Evolutionary conservation across 129 eudicot species (phyloP).

Genomic region (Ambrosia trifida): DNA sequence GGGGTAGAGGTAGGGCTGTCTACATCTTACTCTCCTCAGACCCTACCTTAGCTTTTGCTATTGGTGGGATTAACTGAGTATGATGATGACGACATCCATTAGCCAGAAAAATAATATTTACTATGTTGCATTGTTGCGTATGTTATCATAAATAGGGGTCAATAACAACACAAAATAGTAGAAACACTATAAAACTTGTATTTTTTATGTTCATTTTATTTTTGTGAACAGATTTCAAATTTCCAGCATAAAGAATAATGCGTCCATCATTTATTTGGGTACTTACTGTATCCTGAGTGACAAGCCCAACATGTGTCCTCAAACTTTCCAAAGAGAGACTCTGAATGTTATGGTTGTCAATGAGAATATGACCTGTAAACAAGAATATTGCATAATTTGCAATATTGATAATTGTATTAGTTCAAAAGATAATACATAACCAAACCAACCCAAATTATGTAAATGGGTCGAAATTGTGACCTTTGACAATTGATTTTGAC

Average conservation of each 20-base stretch:
- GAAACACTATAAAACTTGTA: neutral
- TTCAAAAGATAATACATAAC: constrained; percentile 5
- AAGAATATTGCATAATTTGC: constrained; percentile 6
- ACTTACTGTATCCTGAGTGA: constrained; percentile 86
- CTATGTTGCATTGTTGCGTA: neutral
- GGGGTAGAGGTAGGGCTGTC: too few relatives aligned
- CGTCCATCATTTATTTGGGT: constrained; percentile 1
- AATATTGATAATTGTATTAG: neutral
- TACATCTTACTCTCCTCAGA: too few relatives aligned
- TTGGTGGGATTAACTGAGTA: too few relatives aligned
- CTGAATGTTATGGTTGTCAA: constrained; percentile 65
- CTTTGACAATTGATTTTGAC: neutral
- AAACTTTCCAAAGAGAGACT: constrained; percentile 56
- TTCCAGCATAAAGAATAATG: constrained; percentile 1
- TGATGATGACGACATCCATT: too few relatives aligned
- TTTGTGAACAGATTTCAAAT: neutral
- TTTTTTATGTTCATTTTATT: neutral
- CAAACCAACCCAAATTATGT: neutral
- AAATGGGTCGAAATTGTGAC: neutral
- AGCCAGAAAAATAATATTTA: too few relatives aligned
- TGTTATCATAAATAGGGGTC: constrained; percentile 1
- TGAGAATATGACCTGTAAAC: constrained; percentile 59
- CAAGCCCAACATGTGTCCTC: constrained; percentile 78
- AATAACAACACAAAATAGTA: neutral
- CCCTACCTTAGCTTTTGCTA: too few relatives aligned